Evolutionary conservation across 176 grass and related monocot genomes (phyloP).

Genomic region (Bolboschoenus planiculmis): DNA sequence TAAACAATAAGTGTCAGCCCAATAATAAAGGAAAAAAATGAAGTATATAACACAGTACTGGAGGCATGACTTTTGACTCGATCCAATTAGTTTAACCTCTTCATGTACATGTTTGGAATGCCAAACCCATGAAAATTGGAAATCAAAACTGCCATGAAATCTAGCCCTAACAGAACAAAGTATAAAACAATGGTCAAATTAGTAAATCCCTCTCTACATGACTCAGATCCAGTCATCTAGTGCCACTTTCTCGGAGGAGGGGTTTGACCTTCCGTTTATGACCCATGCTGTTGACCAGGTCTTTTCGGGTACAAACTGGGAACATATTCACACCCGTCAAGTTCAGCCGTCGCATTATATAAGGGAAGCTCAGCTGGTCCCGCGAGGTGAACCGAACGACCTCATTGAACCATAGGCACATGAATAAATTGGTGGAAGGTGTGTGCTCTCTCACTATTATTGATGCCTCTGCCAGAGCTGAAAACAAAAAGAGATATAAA

Average conservation of each 20-base stretch:
- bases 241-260: conserved; percentile 39
- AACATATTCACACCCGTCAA: conserved; percentile 59
- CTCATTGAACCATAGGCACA: conserved; percentile 96
- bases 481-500: conserved; percentile 21
- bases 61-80: not conserved
- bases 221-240: not conserved
- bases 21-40: not conserved
- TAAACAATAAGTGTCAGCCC: not conserved
- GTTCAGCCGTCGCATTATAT: conserved; percentile 46
- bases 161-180: not conserved
- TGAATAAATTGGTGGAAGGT: conserved; percentile 68
- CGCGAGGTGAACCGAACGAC: conserved; percentile 71
- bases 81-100: not conserved
- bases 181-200: not conserved
- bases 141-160: conserved; percentile 2
- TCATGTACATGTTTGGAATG: conserved; percentile 11
- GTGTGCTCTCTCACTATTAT: conserved; percentile 81
- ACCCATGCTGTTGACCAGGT: conserved; percentile 72
- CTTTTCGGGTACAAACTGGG: conserved; percentile 72
- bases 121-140: not conserved
- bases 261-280: conserved; percentile 77
- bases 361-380: conserved; percentile 96
- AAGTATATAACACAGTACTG: too few relatives aligned
- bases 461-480: conserved; percentile 82
- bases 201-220: not conserved